These are phyloP conservation scores for Xerocomellus chrysenteron DNA, from an alignment of 768 basidiomycete species.

Conservation along the genomic window DNA sequence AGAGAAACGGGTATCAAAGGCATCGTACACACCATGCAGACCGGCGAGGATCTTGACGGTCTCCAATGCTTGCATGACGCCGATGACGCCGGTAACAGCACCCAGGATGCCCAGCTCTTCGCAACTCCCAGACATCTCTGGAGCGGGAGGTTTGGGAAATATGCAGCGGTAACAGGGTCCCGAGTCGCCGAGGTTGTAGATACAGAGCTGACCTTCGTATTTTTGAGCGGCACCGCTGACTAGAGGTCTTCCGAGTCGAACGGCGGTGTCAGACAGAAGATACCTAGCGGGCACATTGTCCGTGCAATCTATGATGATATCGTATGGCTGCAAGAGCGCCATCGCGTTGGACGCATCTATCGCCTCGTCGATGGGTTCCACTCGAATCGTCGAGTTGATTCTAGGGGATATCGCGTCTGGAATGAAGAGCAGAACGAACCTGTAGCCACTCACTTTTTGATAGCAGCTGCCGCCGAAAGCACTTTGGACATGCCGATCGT, in stretches of 20 bases:
- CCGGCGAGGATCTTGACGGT: slow-evolving; percentile 77
- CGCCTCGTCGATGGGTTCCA: slow-evolving; percentile 54
- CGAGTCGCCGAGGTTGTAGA: slow-evolving; percentile 64
- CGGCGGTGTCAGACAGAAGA: slow-evolving; percentile 84
- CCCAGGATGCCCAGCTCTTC: slow-evolving; percentile 90
- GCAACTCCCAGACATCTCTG: slow-evolving; percentile 67
- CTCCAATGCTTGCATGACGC: slow-evolving; percentile 86
- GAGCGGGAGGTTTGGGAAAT: slow-evolving; percentile 78
- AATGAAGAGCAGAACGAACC: background rate
- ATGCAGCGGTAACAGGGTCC: slow-evolving; percentile 95
- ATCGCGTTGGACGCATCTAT: slow-evolving; percentile 65
- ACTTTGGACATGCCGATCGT: slow-evolving; percentile 80
- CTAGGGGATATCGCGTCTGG: slow-evolving; percentile 39
- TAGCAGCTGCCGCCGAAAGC: slow-evolving; percentile 70
- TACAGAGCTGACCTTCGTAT: slow-evolving; percentile 77
- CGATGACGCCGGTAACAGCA: slow-evolving; percentile 85
- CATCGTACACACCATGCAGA: slow-evolving; percentile 50
- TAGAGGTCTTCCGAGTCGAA: slow-evolving; percentile 73
- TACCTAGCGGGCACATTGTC: slow-evolving; percentile 93
- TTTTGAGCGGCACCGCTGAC: slow-evolving; percentile 92
- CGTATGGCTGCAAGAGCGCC: slow-evolving; percentile 58
- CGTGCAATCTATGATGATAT: slow-evolving; percentile 89
- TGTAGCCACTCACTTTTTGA: slow-evolving; percentile 52
- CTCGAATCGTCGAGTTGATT: slow-evolving; percentile 65
- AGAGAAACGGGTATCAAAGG: background rate